These are phyloP conservation scores for Diaporthe citrichinensis DNA, from an alignment of 2,329 filamentous ascomycete species.

Conservation along the genomic window DNA sequence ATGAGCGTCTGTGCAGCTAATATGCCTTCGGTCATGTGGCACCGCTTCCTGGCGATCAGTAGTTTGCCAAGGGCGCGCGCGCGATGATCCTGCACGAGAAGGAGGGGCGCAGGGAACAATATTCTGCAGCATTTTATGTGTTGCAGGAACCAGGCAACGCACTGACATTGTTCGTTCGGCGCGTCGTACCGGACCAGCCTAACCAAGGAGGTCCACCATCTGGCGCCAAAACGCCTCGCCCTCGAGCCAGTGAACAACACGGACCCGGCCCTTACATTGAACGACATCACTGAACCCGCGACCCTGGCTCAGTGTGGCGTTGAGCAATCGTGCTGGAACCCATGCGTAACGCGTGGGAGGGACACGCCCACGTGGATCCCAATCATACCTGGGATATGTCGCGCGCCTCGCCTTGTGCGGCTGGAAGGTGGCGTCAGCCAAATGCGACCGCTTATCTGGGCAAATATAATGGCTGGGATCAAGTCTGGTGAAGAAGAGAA, in stretches of 20 bases:
- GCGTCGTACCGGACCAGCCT: background rate
- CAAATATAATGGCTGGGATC: background rate
- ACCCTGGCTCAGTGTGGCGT: background rate
- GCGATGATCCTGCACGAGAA: background rate
- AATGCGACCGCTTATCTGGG: background rate
- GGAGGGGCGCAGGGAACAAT: background rate
- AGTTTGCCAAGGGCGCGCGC: slow-evolving; percentile 26
- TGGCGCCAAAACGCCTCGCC: background rate
- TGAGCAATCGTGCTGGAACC: background rate
- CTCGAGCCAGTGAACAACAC: background rate
- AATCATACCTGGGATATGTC: background rate
- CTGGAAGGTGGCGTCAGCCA: slow-evolving; percentile 6
- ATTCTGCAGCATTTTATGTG: background rate
- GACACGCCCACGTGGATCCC: background rate
- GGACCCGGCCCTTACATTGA: slow-evolving; percentile 14
- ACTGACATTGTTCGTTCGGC: slow-evolving; percentile 11
- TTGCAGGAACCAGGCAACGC: background rate
- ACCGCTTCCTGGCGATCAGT: background rate
- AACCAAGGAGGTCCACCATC: background rate
- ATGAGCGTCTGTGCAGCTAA: slow-evolving; percentile 12
- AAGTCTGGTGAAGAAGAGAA: background rate
- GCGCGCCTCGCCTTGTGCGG: slow-evolving; percentile 15
- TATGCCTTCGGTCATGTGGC: background rate
- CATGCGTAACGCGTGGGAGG: background rate
- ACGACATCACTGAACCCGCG: background rate